Base-by-base conservation (phyloP, 1,284 basidiomycete genomes). In the Malassezia nana region DNA sequence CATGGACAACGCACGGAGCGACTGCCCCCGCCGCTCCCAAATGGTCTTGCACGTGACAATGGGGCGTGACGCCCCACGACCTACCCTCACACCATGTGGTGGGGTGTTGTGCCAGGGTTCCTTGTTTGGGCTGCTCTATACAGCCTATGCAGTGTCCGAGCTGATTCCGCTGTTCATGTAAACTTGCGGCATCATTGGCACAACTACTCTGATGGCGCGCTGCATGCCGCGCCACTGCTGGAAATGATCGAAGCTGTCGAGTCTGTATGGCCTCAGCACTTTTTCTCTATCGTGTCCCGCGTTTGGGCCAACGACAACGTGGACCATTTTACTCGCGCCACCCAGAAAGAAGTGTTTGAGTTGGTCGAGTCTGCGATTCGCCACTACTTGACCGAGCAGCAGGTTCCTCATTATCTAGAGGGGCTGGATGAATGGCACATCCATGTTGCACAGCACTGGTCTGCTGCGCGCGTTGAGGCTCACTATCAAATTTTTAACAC, bases 191-290 rank as follows among this genome's bases (percentile, higher is more conserved):
- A 56, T 16, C 32, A 31, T 16, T 56, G 54, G 54, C 35, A 35
- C 32, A 32, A 32, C 16, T 33, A 51, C 22, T 13, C 18, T 2
- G 39, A 32, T 5, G 20, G 12, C 6, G 49, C 32, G 9, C 26
- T 30, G n/a, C 28, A 25, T 26, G 42, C 85, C 6, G 82, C 85
- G 10, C 78, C 84, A 8, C 71, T 90, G 1, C 79, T 89, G 18
- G 90, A 94, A 76, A 80, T 87, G 46, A 75, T 95, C 85, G 91
- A 67, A 69, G 86, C 75, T n/a, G 55, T 40, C 20, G 32, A 46
- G n/a, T 33, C 59, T 0, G 55, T 66, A 25, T 59, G 57, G 15
- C 54, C 64, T 18, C 41, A 57, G 1, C 43, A 57, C 46, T 66
- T 70, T 52, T 66, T 65, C 22, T 41, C 53, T 2, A 35, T 72